Evolutionary conservation across 208 protist species (phyloP).

Genomic region (Jaenimonas drosophilae): DNA sequence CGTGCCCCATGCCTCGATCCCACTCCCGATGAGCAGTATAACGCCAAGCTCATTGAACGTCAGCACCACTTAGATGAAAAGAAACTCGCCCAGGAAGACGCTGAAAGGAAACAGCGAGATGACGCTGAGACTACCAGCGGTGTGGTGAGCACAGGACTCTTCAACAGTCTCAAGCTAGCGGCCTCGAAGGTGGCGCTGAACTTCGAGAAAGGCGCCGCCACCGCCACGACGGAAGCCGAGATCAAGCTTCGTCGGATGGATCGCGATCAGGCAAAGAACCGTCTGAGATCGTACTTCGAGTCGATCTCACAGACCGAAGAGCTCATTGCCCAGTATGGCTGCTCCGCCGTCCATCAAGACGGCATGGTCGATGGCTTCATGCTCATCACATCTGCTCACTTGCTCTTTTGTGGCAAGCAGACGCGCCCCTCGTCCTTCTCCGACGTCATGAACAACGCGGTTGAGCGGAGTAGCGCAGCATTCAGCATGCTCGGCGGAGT

Average conservation of each 20-base stretch:
- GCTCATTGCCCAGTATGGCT: neutral
- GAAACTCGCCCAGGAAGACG: neutral
- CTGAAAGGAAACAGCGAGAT: neutral
- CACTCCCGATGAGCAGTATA: conserved; percentile 1
- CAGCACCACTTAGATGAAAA: neutral
- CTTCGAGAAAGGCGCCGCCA: neutral
- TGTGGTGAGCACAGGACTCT: neutral
- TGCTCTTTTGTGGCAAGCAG: conserved; percentile 1
- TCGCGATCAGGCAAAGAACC: neutral
- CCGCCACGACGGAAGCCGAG: conserved; percentile 1
- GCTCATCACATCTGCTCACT: neutral
- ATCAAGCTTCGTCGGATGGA: neutral
- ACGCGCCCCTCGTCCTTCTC: neutral
- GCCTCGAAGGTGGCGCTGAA: neutral
- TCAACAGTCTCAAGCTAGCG: neutral
- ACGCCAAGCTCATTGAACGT: neutral
- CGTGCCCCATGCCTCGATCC: neutral
- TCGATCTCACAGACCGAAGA: neutral
- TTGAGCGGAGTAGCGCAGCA: no score
- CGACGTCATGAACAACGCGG: neutral
- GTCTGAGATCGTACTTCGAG: neutral
- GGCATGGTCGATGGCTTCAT: neutral
- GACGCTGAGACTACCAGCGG: no score
- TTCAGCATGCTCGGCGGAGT: neutral
- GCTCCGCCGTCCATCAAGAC: neutral